These are phyloP conservation scores for Saccharata proteae DNA, from an alignment of 2,329 filamentous ascomycete species.

Conservation along the genomic window DNA sequence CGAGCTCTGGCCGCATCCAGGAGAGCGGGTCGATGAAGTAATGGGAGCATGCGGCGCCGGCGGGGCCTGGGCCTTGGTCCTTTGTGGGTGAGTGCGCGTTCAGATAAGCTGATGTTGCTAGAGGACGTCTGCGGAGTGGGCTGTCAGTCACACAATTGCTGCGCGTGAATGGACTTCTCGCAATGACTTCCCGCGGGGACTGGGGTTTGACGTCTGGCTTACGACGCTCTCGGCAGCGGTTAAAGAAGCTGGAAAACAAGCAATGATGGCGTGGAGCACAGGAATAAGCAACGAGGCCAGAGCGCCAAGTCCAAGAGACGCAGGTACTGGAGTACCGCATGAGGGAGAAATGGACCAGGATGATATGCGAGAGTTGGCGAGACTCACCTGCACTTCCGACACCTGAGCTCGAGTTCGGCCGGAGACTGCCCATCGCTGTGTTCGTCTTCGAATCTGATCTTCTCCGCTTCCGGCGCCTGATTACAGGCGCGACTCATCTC, in stretches of 20 bases:
- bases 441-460: slow-evolving; percentile 73
- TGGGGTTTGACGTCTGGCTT: too few relatives aligned
- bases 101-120: slow-evolving; percentile 57
- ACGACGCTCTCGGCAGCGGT: neutral
- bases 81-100: slow-evolving; percentile 40
- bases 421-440: slow-evolving; percentile 24
- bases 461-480: slow-evolving; percentile 61
- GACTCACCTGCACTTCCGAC: slow-evolving; percentile 75
- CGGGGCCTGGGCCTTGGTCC: slow-evolving; percentile 9
- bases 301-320: too few relatives aligned
- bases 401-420: slow-evolving; percentile 55
- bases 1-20: slow-evolving; percentile 88
- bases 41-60: slow-evolving; percentile 53
- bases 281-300: slow-evolving; percentile 1
- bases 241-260: too few relatives aligned
- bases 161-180: neutral
- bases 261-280: neutral
- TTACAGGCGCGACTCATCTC: slow-evolving; percentile 59
- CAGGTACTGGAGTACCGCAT: too few relatives aligned
- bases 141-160: slow-evolving; percentile 5
- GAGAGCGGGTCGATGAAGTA: slow-evolving; percentile 84
- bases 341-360: neutral
- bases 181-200: too few relatives aligned
- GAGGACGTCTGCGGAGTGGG: slow-evolving; percentile 37
- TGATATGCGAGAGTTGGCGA: slow-evolving; percentile 8